These are phyloP conservation scores for Aspergillus sp. DNA, from an alignment of 2,329 filamentous ascomycete species.

Conservation along the genomic window DNA sequence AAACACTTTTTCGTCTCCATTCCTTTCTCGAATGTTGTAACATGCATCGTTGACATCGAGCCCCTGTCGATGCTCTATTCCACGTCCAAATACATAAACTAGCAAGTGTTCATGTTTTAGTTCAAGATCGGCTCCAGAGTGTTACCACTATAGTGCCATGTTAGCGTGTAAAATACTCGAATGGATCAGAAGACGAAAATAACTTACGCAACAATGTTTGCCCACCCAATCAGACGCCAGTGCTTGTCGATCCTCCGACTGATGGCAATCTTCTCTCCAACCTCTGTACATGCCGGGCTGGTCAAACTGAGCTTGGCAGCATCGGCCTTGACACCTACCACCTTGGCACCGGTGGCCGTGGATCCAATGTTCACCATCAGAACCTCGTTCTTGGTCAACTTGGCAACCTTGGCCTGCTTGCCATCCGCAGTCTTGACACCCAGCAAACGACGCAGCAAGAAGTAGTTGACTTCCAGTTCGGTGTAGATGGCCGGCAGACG, in stretches of 20 bases:
- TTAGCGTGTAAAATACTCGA: too few species aligned
- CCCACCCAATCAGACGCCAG: slow-evolving; percentile 92
- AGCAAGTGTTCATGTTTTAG: slow-evolving; percentile 16
- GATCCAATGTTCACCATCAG: slow-evolving; percentile 99
- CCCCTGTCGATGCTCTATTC: too few species aligned
- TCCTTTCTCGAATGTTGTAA: slow-evolving; percentile 10
- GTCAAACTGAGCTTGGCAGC: slow-evolving; percentile 91
- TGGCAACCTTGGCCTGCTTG: slow-evolving; percentile 98
- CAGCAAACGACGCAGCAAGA: slow-evolving; percentile 84
- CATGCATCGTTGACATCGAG: background rate
- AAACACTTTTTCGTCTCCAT: slow-evolving; percentile 9
- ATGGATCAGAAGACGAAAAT: too few species aligned
- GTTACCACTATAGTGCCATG: slow-evolving; percentile 30
- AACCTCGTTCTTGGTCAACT: slow-evolving; percentile 96
- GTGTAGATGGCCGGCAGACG: slow-evolving; percentile 93
- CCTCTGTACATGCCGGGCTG: slow-evolving; percentile 89
- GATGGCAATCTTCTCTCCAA: slow-evolving; percentile 96
- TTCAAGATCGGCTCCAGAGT: slow-evolving; percentile 39
- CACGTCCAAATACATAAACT: too few species aligned
- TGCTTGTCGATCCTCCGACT: slow-evolving; percentile 98
- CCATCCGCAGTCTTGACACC: slow-evolving; percentile 97
- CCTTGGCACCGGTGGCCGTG: slow-evolving; percentile 94
- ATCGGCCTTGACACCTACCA: slow-evolving; percentile 94
- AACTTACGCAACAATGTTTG: slow-evolving; percentile 59
- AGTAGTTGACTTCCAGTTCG: slow-evolving; percentile 99